Base-by-base conservation (phyloP, 2,329 filamentous ascomycete species). In the Trichophyton schoenleinii region DNA sequence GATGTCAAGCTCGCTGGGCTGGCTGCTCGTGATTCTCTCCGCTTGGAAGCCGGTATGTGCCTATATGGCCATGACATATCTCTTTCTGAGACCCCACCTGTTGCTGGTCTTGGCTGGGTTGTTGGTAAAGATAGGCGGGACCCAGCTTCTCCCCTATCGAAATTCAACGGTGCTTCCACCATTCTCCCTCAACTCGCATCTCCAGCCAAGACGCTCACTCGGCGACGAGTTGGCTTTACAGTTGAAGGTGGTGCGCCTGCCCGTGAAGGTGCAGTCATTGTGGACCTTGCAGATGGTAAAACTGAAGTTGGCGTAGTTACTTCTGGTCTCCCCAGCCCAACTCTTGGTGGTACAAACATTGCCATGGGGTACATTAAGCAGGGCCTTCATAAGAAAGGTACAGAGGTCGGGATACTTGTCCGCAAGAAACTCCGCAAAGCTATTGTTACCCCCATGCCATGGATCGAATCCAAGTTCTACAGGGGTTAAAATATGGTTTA, bases 21-120 rank as follows among this genome's bases (percentile, higher is more conserved):
- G 0, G 94, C 91, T 8, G 90, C 94, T 1, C 84, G 94, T 65
- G 94, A 99, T 74, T 95, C 88, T 64, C 83, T 99, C 63, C 86
- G 94, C 55, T 84, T 99, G 34, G 94, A 99, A 78, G 94, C 94
- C 0, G 94, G 94, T 64, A 95, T 99, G 92, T 99, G 94, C 75
- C 82, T 99, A n/a, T 99, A 99, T 77, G 94, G 94, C n/a, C 90
- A 97, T 76, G 94, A 99, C 73, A 83, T 99, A 42, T 86, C 95
- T 72, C 92, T 96, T 62, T 78, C 78, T 0, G 87, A 83, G 9
- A 88, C 87, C 1, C 86, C 87, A 0, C 84, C 87, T 3, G 82
- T 85, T 70, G 86, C 82, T 1, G 80, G 78, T 1, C 75, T 89
- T 0, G 79, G 79, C 63, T 99, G 94, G 92, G 83, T 96, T 70